Evolutionary conservation across 1,284 basidiomycete genomes (phyloP), one percentile per base, ranked within the genome.

Genomic region (Ustilago sp.): DNA sequence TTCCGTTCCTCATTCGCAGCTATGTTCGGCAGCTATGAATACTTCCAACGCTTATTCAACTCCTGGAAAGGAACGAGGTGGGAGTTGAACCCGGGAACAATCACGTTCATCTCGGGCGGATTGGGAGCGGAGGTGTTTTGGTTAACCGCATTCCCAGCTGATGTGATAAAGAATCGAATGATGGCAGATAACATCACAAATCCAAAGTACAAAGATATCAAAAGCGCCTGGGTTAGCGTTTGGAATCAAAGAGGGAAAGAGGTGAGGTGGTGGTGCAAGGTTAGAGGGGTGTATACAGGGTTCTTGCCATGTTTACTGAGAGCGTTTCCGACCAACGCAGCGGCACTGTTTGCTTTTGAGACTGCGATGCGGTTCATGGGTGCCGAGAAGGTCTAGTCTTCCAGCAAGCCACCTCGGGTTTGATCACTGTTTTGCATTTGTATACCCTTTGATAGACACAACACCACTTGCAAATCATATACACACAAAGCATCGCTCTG

Each of bases 121-220:
- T 47, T 87, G 2, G 80, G 74, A 2, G 84, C 86, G 23, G 87
- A 87, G 56, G 59, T 84, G 3, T 87, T 86, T 63, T 87, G 87
- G 87, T 62, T 89, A 19, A 90, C 91, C 87, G 91, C 90, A 19
- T 92, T 93, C 55, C 91, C 92, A 0, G 90, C 91, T 34, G 93
- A 94, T 85, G 92, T 92, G 79, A 87, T 93, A 69, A 93, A 93
- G 65, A 83, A 85, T 48, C 80, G 87, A 3, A 70, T 87, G 69
- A 87, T 88, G 87, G 83, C 85, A 45, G 87, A 87, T 66, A 78
- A 78, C 88, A 90, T 93, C 89, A 88, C 89, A 80, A 88, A 87
- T 4, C 87, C 88, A 4, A 61, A 71, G n/a, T 82, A 78, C 41
- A 60, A 59, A 4, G 62, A 74, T 48, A 72, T 83, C 5, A 52